phyloP scores from a whole-genome alignment of 768 basidiomycete species.

The Naganishia friedmannii region DNA sequence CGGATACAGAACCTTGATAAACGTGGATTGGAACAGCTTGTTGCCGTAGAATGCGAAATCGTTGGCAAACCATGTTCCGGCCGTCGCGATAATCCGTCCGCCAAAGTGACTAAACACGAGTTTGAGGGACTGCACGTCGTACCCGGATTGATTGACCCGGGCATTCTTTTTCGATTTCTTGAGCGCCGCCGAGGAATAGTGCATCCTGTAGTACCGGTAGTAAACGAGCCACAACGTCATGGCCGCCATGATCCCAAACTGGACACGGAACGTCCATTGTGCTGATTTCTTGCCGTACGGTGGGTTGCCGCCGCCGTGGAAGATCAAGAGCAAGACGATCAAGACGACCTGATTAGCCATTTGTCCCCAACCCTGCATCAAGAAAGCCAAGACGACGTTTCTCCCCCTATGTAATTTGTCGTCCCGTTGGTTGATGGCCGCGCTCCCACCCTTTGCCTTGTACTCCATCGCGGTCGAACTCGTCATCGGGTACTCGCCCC shows the following conservation, averaged over 20 bases:
- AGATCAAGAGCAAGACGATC: slow-evolving; percentile 53
- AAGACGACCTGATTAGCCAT: slow-evolving; percentile 51
- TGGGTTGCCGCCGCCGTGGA: slow-evolving; percentile 46
- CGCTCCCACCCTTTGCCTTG: slow-evolving; percentile 38
- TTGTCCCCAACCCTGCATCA: slow-evolving; percentile 55
- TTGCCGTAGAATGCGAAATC: slow-evolving; percentile 54
- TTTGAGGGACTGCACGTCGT: slow-evolving; percentile 52
- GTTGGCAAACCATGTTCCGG: slow-evolving; percentile 53
- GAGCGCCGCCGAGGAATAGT: slow-evolving; percentile 49
- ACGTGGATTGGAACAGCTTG: slow-evolving; percentile 53
- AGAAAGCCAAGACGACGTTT: slow-evolving; percentile 54
- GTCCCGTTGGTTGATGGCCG: slow-evolving; percentile 45
- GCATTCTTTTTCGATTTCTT: slow-evolving; percentile 48
- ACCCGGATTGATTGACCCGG: slow-evolving; percentile 51
- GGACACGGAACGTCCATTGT: slow-evolving; percentile 54
- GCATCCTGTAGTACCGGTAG: slow-evolving; percentile 53
- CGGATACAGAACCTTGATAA: slow-evolving; percentile 54
- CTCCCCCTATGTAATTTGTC: slow-evolving; percentile 54
- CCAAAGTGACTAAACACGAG: slow-evolving; percentile 52
- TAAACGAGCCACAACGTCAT: slow-evolving; percentile 55
- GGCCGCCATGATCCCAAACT: slow-evolving; percentile 54
- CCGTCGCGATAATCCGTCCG: slow-evolving; percentile 46
- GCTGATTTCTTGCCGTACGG: slow-evolving; percentile 48
- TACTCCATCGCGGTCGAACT: slow-evolving; percentile 53
- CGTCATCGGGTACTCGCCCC: slow-evolving; percentile 53